phyloP scores from a whole-genome alignment of 1,284 basidiomycete genomes.

The Singerocomus rubriflavus region DNA sequence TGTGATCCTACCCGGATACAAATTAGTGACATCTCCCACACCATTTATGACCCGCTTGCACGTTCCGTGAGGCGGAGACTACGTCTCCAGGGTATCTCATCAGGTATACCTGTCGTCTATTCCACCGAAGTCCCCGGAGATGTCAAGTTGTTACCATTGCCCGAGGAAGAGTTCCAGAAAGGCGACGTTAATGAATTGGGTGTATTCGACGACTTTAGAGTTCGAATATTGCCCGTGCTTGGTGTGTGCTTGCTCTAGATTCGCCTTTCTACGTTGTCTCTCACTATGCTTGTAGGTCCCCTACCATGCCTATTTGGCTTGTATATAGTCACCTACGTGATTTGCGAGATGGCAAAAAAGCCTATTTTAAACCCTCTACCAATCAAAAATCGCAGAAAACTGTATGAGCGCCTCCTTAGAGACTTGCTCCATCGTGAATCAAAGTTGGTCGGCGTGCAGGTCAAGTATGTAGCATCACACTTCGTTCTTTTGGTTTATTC shows the following conservation, averaged over 20 bases:
- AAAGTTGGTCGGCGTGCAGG: conserved; percentile 52
- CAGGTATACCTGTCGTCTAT: conserved; percentile 92
- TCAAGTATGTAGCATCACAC: conserved; percentile 42
- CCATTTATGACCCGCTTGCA: conserved; percentile 93
- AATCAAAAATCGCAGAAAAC: conserved; percentile 79
- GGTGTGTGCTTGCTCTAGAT: conserved; percentile 38
- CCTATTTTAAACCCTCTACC: conserved; percentile 80
- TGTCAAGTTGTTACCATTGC: conserved; percentile 84
- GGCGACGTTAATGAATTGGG: conserved; percentile 90
- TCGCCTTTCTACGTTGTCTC: not conserved
- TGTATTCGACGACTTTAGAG: conserved; percentile 92
- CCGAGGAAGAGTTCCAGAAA: conserved; percentile 90
- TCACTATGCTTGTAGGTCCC: conserved; percentile 49
- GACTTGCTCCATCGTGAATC: conserved; percentile 73
- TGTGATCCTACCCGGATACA: conserved; percentile 93
- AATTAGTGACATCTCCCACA: conserved; percentile 91
- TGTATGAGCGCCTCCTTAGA: conserved; percentile 79
- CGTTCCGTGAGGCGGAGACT: conserved; percentile 84
- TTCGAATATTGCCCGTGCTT: conserved; percentile 85
- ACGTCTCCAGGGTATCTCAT: conserved; percentile 63
- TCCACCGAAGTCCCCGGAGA: conserved; percentile 92
- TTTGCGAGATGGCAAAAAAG: conserved; percentile 80
- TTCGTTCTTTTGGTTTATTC: not conserved
- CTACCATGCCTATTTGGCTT: conserved; percentile 88
- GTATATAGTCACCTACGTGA: conserved; percentile 81